Evolutionary conservation across 805 yeast genomes (phyloP), one percentile per base, ranked within the genome.

Genomic region (Lipomyces starkeyi): DNA sequence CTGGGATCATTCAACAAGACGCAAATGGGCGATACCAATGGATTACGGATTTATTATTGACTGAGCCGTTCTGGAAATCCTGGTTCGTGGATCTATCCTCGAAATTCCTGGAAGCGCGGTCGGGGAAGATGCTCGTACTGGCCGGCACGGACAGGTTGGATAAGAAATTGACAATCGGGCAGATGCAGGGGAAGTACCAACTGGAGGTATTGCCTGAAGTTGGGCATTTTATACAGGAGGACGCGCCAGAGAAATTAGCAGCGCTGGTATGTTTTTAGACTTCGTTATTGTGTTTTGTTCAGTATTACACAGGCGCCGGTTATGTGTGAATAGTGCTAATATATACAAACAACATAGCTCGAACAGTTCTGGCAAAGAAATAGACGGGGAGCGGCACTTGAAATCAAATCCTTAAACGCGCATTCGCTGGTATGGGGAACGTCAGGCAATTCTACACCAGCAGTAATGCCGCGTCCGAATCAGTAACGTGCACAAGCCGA

Each of bases 201-300:
- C 83, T 95, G 54, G 87, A 91, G 14, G 95, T 93, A 3, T 89
- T 92, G 76, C 86, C 84, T 70, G 89, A 88, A 64, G 82, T 93
- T 1, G 98, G 98, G 1, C 99, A 95, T 79, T 95, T 93, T 73
- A 81, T 96, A n/a, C 99, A 95, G 59, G 99, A 95, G 76, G 99
- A 95, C 77, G 83, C 85, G 6, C 95, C 98, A 0, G 78, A 76
- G 2, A 89, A 89, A 73, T 83, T 91, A 0, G 89, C 93, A 6
- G 56, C 49, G 37, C 47, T 71, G 60, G 57, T 66, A 37, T 8
- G 59, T 35, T 17, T n/a, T 27, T 4, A 53, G 14, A 25, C 29
- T 27, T 27, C 29, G 29, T 27, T 27, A 27, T n/a, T 49, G 1
- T 49, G 11, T 49, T n/a, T 11, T 20, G 22, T n/a, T 20, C 11